Base-by-base conservation (phyloP, 495 filamentous ascomycete genomes). In the Wilcoxina mikolae region DNA sequence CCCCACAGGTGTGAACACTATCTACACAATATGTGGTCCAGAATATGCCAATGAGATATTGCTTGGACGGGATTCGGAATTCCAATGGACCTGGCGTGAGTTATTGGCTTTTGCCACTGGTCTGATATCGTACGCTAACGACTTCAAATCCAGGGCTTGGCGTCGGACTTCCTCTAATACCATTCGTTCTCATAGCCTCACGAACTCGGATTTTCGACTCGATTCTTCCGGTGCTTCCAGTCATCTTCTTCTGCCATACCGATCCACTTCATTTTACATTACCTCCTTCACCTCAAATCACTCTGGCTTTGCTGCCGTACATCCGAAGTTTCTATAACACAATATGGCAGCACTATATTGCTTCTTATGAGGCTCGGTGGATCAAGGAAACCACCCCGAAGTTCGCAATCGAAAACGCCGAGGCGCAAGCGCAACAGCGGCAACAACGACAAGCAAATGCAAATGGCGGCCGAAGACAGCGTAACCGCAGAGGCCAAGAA, bases 181-280 rank as follows among this genome's bases (percentile, higher is more conserved):
- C 64, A 17, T 62, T 66, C 51, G 64, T 66, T 10, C 63, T 66
- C 10, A 58, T 66, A 11, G 64, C 64, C 9, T 66, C 62, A 9
- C 63, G 64, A 10, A 62, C 64, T 24, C 63, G 64, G 45, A 58
- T 60, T 15, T 67, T 66, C 42, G 64, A 66, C 44, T 66, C 64
- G 12, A 59, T 59, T 9, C 62, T 66, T 24, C 64, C 64, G 11
- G 64, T 66, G 20, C 56, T 66, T 11, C 64, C 64, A 23, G 48
- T 66, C 43, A 63, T 66, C 43, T 66, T 66, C 29, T 66, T 66
- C 49, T 62, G 59, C 44, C 63, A 66, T 27, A 62, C 63, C 41
- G 64, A 66, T 28, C 64, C 64, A 11, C 58, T 66, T n/a, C 62
- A 66, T 26, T 58, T 66, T 23, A 66, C 64, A 11, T 58, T 66